Evolutionary conservation across 768 basidiomycete genomes (phyloP).

Genomic region (Ramaria rubella): DNA sequence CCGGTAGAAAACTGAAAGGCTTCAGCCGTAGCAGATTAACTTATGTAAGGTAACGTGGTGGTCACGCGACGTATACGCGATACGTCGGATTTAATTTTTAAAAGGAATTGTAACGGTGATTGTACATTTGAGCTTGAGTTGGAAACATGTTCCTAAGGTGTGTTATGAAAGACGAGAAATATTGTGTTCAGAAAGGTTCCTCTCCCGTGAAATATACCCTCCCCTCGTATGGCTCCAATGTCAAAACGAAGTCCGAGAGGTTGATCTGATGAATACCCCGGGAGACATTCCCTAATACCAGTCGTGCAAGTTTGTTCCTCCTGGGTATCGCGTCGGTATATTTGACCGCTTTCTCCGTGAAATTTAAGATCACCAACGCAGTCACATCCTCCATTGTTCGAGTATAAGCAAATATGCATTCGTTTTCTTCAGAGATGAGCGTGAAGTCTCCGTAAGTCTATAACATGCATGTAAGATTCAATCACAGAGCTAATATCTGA

Average conservation of each 20-base stretch:
- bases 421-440: slow-evolving; percentile 39
- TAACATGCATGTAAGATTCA: not conserved
- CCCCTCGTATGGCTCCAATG: not conserved
- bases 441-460: slow-evolving; percentile 59
- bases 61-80: too few relatives aligned
- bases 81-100: too few relatives aligned
- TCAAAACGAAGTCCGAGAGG: not conserved
- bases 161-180: too few relatives aligned
- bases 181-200: too few relatives aligned
- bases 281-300: not conserved
- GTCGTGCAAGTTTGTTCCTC: not conserved
- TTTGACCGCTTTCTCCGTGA: slow-evolving; percentile 26
- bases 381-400: slow-evolving; percentile 30
- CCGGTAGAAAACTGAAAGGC: too few relatives aligned
- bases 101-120: too few relatives aligned
- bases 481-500: not conserved
- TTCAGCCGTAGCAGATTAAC: too few relatives aligned
- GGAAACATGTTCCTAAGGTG: too few relatives aligned
- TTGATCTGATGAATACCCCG: not conserved
- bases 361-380: slow-evolving; percentile 40
- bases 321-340: not conserved
- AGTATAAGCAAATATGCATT: slow-evolving; percentile 49
- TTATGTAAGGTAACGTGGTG: too few relatives aligned
- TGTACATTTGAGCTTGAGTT: too few relatives aligned
- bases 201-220: not conserved